These are phyloP conservation scores for Fomitopsis serialis DNA, from an alignment of 768 basidiomycete genomes.

Conservation along the genomic window DNA sequence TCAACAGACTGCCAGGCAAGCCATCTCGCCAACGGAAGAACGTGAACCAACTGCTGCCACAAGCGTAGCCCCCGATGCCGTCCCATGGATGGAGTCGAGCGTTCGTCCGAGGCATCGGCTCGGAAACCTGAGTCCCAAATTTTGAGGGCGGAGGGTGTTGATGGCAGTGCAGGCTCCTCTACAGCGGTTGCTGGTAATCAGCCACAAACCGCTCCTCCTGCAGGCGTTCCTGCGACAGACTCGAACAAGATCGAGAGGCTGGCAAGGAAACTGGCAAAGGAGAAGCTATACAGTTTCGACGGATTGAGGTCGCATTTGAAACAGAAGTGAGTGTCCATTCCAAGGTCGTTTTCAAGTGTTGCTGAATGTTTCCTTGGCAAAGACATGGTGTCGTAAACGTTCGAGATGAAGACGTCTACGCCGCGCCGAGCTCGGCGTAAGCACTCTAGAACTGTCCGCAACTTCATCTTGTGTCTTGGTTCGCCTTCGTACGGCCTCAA, in stretches of 20 bases:
- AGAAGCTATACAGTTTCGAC: constrained; percentile 41
- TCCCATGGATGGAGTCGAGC: background rate
- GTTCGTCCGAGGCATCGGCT: background rate
- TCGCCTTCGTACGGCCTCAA: too few species aligned
- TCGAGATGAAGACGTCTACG: constrained; percentile 51
- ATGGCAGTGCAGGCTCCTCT: too few species aligned
- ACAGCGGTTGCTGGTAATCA: background rate
- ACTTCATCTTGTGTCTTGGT: too few species aligned
- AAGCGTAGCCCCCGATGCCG: background rate
- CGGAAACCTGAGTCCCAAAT: too few species aligned
- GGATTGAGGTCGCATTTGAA: constrained; percentile 61
- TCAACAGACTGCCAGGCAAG: background rate
- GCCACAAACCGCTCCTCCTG: background rate
- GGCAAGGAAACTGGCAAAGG: background rate
- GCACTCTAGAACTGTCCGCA: too few species aligned
- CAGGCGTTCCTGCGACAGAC: background rate
- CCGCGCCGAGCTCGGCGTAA: too few species aligned
- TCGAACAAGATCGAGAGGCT: constrained; percentile 1
- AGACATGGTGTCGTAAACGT: constrained; percentile 47
- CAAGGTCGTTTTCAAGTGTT: constrained; percentile 8
- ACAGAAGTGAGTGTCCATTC: constrained; percentile 41
- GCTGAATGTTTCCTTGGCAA: background rate
- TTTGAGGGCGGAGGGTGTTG: too few species aligned
- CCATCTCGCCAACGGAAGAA: too few species aligned
- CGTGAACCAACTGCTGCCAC: background rate